Base-by-base conservation (phyloP, 352 stramenopile species). In the Pythium aristosporum region DNA sequence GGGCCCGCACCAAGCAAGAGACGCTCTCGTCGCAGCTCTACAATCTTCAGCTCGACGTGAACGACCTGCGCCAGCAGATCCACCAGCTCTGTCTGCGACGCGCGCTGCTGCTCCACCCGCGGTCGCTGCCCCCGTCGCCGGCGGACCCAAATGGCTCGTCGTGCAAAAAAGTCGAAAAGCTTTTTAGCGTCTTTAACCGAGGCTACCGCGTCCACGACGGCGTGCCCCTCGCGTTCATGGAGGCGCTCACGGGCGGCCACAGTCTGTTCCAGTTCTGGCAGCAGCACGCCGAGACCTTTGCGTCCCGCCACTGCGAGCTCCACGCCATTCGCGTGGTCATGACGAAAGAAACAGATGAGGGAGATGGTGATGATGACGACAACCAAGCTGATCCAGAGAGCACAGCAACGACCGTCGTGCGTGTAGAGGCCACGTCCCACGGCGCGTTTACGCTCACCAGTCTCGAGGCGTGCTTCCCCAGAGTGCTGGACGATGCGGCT, bases 1-100 rank as follows among this genome's bases (percentile, higher is more conserved):
- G 9, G 15, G 36, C 36, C 9, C 36, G 28, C 28, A 43, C 28
- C 49, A 43, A 39, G 49, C 13, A 42, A 39, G 49, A 56, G 49
- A 2, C 6, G 8, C 25, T 25, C 13, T 8, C 49, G 28, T 56
- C 49, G 9, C 18, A 13, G 36, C 36, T 65, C 11, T 66, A 62
- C 64, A 66, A 66, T 44, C 64, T 71, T 11, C 61, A 13, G 21
- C 64, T 71, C 25, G 64, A 62, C 47, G 18, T 66, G 10, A 50
- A 71, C 57, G 37, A 65, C 37, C 37, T 71, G 41, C 59, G 56
- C 23, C 57, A 63, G 18, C 34, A 71, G 37, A 23, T 71, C 16
- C 21, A 46, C 5, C 42, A 59, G 18, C 46, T 71, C n/a, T 4
- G 34, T 4, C 11, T 62, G 18, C 42, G 32, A 0, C 52, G 47